Conservation (phyloP, 768 basidiomycete species). For the Sarcodon aspratus region DNA sequence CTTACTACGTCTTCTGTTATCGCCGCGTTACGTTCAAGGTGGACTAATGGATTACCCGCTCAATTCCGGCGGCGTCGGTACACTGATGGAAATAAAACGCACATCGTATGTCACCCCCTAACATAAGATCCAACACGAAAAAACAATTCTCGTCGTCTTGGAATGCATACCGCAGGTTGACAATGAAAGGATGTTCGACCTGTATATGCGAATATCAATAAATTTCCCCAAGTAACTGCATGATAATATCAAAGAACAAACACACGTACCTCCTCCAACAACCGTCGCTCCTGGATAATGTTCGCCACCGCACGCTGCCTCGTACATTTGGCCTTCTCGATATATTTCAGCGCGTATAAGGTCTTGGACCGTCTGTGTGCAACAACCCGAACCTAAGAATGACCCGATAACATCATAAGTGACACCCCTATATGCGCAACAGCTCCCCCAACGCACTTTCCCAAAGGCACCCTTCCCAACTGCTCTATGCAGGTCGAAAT, state of each 20-base stretch:
- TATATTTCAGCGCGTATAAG: constrained; percentile 94
- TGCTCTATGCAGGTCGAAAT: constrained; percentile 91
- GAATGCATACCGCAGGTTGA: constrained; percentile 90
- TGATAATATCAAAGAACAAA: neutral
- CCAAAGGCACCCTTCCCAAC: constrained; percentile 98
- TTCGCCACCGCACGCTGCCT: constrained; percentile 88
- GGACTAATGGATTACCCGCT: constrained; percentile 37
- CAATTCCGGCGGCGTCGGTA: neutral
- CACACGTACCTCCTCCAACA: constrained; percentile 74
- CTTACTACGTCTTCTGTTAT: constrained; percentile 64
- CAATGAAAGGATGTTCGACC: constrained; percentile 85
- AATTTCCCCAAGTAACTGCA: neutral
- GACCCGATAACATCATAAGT: too few relatives aligned
- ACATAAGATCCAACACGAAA: constrained; percentile 94
- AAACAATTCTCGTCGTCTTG: constrained; percentile 98
- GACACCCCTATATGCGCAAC: too few relatives aligned
- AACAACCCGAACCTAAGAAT: constrained; percentile 79
- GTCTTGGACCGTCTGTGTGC: constrained; percentile 91
- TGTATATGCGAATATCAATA: constrained; percentile 14
- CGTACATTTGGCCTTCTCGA: constrained; percentile 89
- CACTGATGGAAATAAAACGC: constrained; percentile 19
- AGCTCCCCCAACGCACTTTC: constrained; percentile 46
- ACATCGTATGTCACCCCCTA: constrained; percentile 92
- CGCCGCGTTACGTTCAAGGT: constrained; percentile 60
- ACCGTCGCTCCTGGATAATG: constrained; percentile 84